Base-by-base conservation (phyloP, 805 yeast species). In the Lachancea cidri region DNA sequence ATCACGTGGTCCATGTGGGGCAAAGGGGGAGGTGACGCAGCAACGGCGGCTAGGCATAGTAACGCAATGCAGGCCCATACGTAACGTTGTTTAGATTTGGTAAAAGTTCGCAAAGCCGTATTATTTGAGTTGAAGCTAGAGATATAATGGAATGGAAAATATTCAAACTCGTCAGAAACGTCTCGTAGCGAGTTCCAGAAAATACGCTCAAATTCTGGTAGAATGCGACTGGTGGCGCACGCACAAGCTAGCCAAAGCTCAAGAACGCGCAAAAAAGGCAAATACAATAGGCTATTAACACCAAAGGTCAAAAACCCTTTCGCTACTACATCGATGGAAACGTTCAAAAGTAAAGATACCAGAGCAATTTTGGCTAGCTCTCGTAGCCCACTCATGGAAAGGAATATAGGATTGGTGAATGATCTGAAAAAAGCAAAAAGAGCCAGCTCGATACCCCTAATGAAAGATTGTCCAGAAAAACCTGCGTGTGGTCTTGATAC, bases 401-500 rank as follows among this genome's bases (percentile, higher is more conserved):
- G 14, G 13, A 30, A 25, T 7, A 18, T 54, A 1, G 76, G 74
- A 50, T 73, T 73, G 41, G 64, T 70, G 11, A 72, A 53, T 2
- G 73, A 69, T 19, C 79, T 53, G 44, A 67, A 73, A 2, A 67
- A 66, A 4, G 81, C 80, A 6, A 75, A 54, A 6, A 74, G 35
- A 0, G 78, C 73, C 30, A 79, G 59, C 58, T 77, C 81, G 18
- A 73, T 48, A 0, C 83, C 83, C 13, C 81, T 61, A 5, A 72
- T 43, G n/a, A 77, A 64, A 0, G 80, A 69, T 42, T 67, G 41
- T 0, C 67, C 25, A 3, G 79, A 67, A 50, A 77, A 74, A 13
- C 80, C 76, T 4, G 76, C 71, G 5, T 80, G 74, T 1, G 83
- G 81, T 36, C 72, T 67, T 2, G 81, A 71, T 9, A 77, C 63